Conservation (phyloP, 129 eudicot species). For the Lonicera japonica region DNA sequence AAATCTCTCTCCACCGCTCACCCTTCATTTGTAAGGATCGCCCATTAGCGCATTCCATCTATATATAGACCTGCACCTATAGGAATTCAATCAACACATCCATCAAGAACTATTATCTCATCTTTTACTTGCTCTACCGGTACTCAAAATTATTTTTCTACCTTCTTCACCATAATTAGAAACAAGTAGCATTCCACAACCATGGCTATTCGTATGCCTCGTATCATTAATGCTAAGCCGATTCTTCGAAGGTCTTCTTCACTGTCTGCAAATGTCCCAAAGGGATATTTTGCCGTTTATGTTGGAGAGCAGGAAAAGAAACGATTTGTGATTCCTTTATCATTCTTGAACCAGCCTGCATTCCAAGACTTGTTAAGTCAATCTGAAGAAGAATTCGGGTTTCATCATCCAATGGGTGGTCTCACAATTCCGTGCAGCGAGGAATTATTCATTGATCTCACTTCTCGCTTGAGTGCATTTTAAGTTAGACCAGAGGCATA, state of each 20-base stretch:
- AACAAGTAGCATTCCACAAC: not conserved
- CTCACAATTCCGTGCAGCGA: constrained; percentile 12
- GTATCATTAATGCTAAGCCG: not conserved
- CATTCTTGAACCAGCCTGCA: constrained; percentile 28
- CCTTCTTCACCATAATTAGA: not conserved
- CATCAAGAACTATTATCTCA: not conserved
- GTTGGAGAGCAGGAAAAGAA: constrained; percentile 47
- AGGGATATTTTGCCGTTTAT: constrained; percentile 54
- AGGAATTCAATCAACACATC: not conserved
- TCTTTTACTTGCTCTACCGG: not conserved
- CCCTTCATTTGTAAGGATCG: not conserved
- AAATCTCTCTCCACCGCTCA: no score
- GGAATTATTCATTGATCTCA: constrained; percentile 29
- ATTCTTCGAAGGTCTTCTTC: constrained; percentile 4
- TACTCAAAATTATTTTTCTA: not conserved
- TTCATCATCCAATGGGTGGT: constrained; percentile 33
- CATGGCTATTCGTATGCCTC: constrained; percentile 12
- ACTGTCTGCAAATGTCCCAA: constrained; percentile 31
- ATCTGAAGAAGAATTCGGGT: constrained; percentile 28
- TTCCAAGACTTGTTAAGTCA: constrained; percentile 23
- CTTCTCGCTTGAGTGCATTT: not conserved
- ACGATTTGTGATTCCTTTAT: constrained; percentile 30
- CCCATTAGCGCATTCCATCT: not conserved
- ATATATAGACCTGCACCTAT: not conserved
- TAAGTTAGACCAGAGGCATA: not conserved